These are phyloP conservation scores for Stachybotrys chlorohalonatus DNA, from an alignment of 2,329 filamentous ascomycete genomes.

Conservation along the genomic window DNA sequence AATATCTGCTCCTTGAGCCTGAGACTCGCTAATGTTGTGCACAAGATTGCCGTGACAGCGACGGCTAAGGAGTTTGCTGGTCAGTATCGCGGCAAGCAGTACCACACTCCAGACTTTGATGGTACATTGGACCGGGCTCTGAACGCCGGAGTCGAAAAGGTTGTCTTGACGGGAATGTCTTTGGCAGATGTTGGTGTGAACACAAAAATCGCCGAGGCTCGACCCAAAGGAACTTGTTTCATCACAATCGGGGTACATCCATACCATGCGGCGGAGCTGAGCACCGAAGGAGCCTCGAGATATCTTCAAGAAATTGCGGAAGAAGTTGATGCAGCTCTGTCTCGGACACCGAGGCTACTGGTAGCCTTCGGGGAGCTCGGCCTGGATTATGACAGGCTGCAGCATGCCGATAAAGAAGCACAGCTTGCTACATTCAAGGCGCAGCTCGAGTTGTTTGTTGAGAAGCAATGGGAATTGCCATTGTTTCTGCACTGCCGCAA, in stretches of 20 bases:
- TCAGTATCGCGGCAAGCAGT: conserved; percentile 38
- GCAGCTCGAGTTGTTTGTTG: conserved; percentile 14
- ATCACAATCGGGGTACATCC: conserved; percentile 41
- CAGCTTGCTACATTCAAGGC: conserved; percentile 13
- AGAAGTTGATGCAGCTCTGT: conserved; percentile 13
- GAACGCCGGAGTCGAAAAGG: conserved; percentile 29
- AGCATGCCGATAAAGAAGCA: conserved; percentile 26
- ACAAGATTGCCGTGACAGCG: conserved; percentile 26
- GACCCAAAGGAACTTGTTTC: conserved; percentile 22
- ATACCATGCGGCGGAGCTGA: conserved; percentile 36
- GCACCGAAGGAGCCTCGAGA: conserved; percentile 16
- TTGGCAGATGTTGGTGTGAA: conserved; percentile 19
- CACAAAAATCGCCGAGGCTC: conserved; percentile 15
- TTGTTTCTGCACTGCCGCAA: conserved; percentile 16
- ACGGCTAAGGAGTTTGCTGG: conserved; percentile 37
- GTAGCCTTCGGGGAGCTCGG: conserved; percentile 40
- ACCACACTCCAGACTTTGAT: conserved; percentile 34
- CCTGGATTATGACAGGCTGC: conserved; percentile 38
- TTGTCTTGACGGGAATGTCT: conserved; percentile 31
- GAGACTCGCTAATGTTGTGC: background rate
- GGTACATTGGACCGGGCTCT: conserved; percentile 30
- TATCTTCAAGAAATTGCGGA: conserved; percentile 12
- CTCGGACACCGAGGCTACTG: conserved; percentile 18
- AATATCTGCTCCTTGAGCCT: background rate
- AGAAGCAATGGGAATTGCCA: conserved; percentile 13